phyloP scores from a whole-genome alignment of 352 stramenopile species.

The Phytopythium helicoides region DNA sequence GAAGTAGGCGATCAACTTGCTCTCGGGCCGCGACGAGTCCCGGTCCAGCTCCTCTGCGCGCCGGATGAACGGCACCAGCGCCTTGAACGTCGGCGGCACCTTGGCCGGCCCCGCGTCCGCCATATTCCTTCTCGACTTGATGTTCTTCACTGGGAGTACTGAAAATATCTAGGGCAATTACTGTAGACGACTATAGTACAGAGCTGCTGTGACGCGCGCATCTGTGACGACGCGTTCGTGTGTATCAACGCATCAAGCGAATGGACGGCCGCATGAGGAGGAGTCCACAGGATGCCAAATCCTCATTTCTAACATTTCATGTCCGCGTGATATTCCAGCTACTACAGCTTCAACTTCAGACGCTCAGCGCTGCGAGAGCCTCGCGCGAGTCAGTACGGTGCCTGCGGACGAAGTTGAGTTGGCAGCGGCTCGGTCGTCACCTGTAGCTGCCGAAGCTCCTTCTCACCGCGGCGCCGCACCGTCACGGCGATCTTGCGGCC shows the following conservation, averaged over 20 bases:
- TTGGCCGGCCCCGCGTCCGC: constrained; percentile 54
- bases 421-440: constrained; percentile 68
- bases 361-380: no score
- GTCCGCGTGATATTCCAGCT: no score
- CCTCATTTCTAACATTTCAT: no score
- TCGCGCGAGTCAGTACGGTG: no score
- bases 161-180: no score
- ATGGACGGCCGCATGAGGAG: no score
- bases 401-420: constrained; percentile 16
- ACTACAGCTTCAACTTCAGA: no score
- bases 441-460: constrained; percentile 35
- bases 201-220: no score
- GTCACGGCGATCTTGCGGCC: constrained; percentile 64
- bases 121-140: constrained; percentile 24
- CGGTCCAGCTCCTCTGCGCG: constrained; percentile 95
- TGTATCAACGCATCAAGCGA: no score
- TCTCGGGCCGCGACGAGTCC: constrained; percentile 88
- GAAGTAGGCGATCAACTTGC: constrained; percentile 95
- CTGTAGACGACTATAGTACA: no score
- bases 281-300: no score
- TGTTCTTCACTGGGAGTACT: constrained; percentile 4
- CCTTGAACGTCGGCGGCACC: constrained; percentile 93
- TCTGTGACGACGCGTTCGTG: no score
- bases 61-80: constrained; percentile 91
- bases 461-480: constrained; percentile 62